These are phyloP conservation scores for Acacia crassicarpa DNA, from an alignment of 306 rosid genomes.

Conservation along the genomic window DNA sequence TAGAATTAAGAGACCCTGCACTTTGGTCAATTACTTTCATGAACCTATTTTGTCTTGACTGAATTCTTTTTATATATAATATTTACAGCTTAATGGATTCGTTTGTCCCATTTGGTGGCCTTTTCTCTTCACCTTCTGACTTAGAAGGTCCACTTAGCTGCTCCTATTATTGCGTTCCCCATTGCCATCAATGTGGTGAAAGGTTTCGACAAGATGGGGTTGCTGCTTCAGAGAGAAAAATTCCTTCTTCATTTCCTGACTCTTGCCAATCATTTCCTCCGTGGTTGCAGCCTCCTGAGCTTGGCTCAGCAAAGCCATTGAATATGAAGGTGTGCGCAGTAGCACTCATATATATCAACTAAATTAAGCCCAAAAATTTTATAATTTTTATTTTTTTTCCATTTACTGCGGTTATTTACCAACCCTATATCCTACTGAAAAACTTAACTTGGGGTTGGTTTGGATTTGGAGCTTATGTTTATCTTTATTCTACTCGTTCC, in stretches of 20 bases:
- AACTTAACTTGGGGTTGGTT: background rate
- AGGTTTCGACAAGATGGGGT: slow-evolving; percentile 56
- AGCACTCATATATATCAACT: slow-evolving; percentile 27
- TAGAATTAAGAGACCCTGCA: background rate
- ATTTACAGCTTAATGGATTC: slow-evolving; percentile 89
- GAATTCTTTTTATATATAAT: slow-evolving; percentile 28
- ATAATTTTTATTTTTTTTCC: background rate
- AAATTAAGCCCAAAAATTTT: background rate
- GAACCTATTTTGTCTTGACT: slow-evolving; percentile 23
- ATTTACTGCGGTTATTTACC: background rate
- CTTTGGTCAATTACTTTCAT: background rate
- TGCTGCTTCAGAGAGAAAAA: slow-evolving; percentile 47
- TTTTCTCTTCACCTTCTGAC: slow-evolving; percentile 87
- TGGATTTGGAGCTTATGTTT: background rate
- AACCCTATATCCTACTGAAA: background rate
- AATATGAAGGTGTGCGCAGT: slow-evolving; percentile 66
- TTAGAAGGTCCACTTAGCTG: slow-evolving; percentile 48
- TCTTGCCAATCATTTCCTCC: slow-evolving; percentile 64
- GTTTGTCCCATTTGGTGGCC: slow-evolving; percentile 94
- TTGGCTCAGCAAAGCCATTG: slow-evolving; percentile 41
- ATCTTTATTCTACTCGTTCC: background rate
- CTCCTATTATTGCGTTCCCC: slow-evolving; percentile 49
- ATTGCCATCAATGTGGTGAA: slow-evolving; percentile 47
- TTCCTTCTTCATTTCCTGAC: slow-evolving; percentile 48
- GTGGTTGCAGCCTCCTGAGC: slow-evolving; percentile 67